Conservation (phyloP, 306 rosid genomes). For the Herpetospermum pedunculosum region DNA sequence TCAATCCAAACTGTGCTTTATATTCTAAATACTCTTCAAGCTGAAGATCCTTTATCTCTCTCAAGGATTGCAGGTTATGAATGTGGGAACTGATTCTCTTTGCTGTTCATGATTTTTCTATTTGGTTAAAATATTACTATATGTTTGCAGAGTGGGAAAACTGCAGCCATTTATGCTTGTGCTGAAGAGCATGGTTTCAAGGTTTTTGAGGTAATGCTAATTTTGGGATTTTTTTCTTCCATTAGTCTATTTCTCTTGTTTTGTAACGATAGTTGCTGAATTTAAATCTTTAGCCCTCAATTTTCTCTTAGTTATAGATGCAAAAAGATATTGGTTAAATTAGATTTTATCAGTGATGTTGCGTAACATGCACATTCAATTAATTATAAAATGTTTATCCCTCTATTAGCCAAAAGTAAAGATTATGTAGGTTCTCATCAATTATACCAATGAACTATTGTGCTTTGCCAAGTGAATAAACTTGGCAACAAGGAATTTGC, state of each 20-base stretch:
- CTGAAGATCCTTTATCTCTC: not conserved
- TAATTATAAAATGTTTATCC: not conserved
- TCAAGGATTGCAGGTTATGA: not conserved
- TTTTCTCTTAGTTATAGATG: not conserved
- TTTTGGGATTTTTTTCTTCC: not conserved
- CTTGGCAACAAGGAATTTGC: not conserved
- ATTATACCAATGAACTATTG: not conserved
- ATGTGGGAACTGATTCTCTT: slow-evolving; percentile 7
- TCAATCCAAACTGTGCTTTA: not conserved
- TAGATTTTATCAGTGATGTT: not conserved
- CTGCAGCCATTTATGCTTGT: slow-evolving; percentile 94
- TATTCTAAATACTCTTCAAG: not conserved
- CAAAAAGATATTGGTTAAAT: not conserved
- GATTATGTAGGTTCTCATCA: not conserved
- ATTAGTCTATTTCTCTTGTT: not conserved
- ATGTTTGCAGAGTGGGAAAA: slow-evolving; percentile 83
- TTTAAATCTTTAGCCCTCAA: not conserved
- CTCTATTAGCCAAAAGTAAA: not conserved
- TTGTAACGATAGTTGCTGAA: not conserved
- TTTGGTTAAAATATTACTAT: not conserved
- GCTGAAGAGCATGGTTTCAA: slow-evolving; percentile 77
- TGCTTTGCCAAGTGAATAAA: not conserved
- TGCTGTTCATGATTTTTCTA: not conserved
- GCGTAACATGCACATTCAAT: not conserved
- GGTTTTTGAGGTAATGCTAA: slow-evolving; percentile 61